phyloP scores from a whole-genome alignment of 2,329 filamentous ascomycete genomes.

The Pezicula radicicola region DNA sequence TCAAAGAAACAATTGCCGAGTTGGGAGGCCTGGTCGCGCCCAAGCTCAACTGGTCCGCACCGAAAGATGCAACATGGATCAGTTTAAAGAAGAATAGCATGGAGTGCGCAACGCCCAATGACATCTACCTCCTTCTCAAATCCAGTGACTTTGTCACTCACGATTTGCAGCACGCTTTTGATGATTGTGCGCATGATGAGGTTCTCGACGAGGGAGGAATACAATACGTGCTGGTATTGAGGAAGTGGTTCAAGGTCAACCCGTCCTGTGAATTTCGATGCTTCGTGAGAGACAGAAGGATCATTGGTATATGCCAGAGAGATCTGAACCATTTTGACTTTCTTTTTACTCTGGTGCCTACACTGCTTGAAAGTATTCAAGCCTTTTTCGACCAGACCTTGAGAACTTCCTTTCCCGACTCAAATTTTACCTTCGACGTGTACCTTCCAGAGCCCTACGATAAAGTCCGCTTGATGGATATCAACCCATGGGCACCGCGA shows the following conservation, averaged over 20 bases:
- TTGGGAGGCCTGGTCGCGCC: constrained; percentile 84
- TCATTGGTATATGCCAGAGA: constrained; percentile 83
- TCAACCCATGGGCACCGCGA: constrained; percentile 89
- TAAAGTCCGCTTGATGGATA: constrained; percentile 74
- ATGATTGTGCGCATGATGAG: constrained; percentile 54
- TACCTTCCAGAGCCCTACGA: constrained; percentile 72
- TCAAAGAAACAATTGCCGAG: constrained; percentile 74
- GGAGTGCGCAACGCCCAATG: constrained; percentile 83
- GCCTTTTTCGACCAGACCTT: constrained; percentile 76
- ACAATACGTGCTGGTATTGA: constrained; percentile 64
- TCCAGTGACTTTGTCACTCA: constrained; percentile 93
- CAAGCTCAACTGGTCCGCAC: constrained; percentile 96
- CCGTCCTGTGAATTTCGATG: constrained; percentile 92
- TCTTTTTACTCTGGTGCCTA: constrained; percentile 58
- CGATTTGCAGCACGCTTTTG: constrained; percentile 90
- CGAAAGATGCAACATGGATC: constrained; percentile 96
- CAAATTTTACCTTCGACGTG: constrained; percentile 85
- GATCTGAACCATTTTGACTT: constrained; percentile 92
- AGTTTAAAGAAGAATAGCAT: constrained; percentile 79
- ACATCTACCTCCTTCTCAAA: constrained; percentile 92
- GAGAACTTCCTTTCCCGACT: constrained; percentile 76
- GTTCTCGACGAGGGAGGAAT: constrained; percentile 32
- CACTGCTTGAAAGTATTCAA: constrained; percentile 65
- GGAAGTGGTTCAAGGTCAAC: constrained; percentile 85
- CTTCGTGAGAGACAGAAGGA: constrained; percentile 79